A percentile compares a stretch with the other conserved stretches of the same genome.
Conservation (phyloP, 371 early-diverging fungal genomes). For the Apophysomyces sp. region DNA sequence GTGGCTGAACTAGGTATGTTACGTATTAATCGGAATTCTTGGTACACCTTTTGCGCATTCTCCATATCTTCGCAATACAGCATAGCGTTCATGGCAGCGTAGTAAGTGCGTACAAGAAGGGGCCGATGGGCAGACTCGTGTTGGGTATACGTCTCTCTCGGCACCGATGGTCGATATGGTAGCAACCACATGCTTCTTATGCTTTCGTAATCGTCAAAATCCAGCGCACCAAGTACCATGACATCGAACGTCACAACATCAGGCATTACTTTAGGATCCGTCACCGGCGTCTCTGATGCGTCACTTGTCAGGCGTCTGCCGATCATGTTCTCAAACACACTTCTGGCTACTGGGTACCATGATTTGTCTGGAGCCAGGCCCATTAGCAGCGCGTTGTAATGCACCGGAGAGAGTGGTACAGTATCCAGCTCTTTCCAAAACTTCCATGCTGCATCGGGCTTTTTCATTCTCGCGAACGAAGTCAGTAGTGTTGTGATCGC, state of each 20-base stretch:
- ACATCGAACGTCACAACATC: slow-evolving; percentile 3
- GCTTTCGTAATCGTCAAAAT: not conserved
- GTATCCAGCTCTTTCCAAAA: slow-evolving; percentile 26
- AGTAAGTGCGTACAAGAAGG: not conserved
- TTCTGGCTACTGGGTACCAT: slow-evolving; percentile 30
- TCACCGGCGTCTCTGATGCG: not conserved
- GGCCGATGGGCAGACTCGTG: not conserved
- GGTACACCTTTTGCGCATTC: not conserved
- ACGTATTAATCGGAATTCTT: not conserved
- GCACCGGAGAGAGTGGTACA: slow-evolving; percentile 3
- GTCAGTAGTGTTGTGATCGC: slow-evolving; percentile 26
- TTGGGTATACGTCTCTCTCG: not conserved
- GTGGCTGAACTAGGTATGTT: not conserved
- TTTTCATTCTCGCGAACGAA: slow-evolving; percentile 19
- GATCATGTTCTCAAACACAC: slow-evolving; percentile 30
- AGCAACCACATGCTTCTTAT: not conserved
- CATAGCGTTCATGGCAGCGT: not conserved
- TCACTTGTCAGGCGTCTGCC: not conserved
- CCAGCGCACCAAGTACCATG: not conserved
- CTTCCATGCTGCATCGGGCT: slow-evolving; percentile 31
- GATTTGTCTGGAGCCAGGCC: slow-evolving; percentile 14
- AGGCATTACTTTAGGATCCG: not conserved
- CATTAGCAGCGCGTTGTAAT: slow-evolving; percentile 35
- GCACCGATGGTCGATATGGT: not conserved
- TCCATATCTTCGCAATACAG: not conserved